phyloP scores from a whole-genome alignment of 139 green algal species.

The Closterium sp. region DNA sequence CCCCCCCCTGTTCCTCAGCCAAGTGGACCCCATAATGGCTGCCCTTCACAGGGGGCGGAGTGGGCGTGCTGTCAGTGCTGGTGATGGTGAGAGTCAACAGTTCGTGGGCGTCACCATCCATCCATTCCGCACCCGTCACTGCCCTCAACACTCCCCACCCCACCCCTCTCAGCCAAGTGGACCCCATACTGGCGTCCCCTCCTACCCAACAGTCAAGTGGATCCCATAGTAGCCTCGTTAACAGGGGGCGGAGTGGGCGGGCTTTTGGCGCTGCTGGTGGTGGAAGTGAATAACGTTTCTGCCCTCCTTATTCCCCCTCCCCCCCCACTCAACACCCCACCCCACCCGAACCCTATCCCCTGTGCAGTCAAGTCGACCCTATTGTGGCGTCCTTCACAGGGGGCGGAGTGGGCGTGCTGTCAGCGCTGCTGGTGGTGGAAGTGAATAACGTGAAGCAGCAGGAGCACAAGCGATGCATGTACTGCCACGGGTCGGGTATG shows the following conservation, averaged over 20 bases:
- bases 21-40: too few relatives aligned
- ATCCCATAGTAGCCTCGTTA: conserved; percentile 98
- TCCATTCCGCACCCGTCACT: too few relatives aligned
- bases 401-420: conserved; percentile 91
- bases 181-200: too few relatives aligned
- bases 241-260: conserved; percentile 92
- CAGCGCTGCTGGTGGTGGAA: conserved; percentile 92
- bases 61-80: too few relatives aligned
- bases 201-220: conserved; percentile 65
- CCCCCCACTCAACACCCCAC: too few relatives aligned
- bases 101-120: too few relatives aligned
- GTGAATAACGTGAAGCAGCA: conserved; percentile 89
- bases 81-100: too few relatives aligned
- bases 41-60: too few relatives aligned
- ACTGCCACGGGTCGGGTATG: conserved; percentile 56
- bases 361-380: conserved; percentile 79
- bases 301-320: conserved; percentile 46
- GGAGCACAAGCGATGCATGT: conserved; percentile 69
- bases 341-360: too few relatives aligned
- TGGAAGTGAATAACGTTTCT: conserved; percentile 89
- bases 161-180: too few relatives aligned
- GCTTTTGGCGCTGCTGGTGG: conserved; percentile 85
- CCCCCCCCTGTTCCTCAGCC: too few relatives aligned
- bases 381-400: conserved; percentile 98
- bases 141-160: too few relatives aligned